These are phyloP conservation scores for Aspergillus neoniger DNA, from an alignment of 2,329 filamentous ascomycete species.

Conservation along the genomic window DNA sequence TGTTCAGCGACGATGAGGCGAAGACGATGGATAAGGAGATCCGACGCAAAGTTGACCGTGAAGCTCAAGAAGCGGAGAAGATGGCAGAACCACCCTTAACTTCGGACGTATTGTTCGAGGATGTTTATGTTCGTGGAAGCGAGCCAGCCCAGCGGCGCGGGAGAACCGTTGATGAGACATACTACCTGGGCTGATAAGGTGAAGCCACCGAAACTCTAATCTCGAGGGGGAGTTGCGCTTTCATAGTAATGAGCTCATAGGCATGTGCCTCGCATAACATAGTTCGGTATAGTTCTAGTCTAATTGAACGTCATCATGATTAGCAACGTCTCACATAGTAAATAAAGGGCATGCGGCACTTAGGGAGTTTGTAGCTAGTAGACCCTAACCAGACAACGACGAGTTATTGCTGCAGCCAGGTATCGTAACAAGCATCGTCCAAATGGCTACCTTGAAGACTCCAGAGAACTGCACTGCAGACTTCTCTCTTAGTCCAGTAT, in stretches of 20 bases:
- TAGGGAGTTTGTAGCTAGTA: not conserved
- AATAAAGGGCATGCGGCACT: not conserved
- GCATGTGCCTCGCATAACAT: not conserved
- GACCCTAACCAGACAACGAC: not conserved
- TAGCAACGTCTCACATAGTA: not conserved
- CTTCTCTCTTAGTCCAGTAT: conserved; percentile 75
- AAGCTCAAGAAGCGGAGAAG: conserved; percentile 83
- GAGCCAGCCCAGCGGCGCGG: conserved; percentile 86
- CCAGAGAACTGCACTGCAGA: conserved; percentile 76
- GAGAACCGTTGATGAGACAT: conserved; percentile 84
- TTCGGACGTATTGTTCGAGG: conserved; percentile 82
- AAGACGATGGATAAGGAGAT: conserved; percentile 93
- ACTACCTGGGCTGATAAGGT: conserved; percentile 56
- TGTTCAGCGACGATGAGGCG: conserved; percentile 86
- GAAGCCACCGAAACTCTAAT: not conserved
- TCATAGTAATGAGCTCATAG: conserved; percentile 10
- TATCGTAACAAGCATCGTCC: not conserved
- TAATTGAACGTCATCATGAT: conserved; percentile 2
- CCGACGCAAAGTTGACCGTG: conserved; percentile 75
- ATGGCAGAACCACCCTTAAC: conserved; percentile 78
- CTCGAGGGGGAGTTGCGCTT: not conserved
- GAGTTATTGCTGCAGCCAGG: not conserved
- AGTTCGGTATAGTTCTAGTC: not conserved
- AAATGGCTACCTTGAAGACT: conserved; percentile 47
- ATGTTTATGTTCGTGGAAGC: conserved; percentile 82